Evolutionary conservation across 2,329 filamentous ascomycete species (phyloP), one percentile per base, ranked within the genome.

Genomic region (Alternaria sp.): DNA sequence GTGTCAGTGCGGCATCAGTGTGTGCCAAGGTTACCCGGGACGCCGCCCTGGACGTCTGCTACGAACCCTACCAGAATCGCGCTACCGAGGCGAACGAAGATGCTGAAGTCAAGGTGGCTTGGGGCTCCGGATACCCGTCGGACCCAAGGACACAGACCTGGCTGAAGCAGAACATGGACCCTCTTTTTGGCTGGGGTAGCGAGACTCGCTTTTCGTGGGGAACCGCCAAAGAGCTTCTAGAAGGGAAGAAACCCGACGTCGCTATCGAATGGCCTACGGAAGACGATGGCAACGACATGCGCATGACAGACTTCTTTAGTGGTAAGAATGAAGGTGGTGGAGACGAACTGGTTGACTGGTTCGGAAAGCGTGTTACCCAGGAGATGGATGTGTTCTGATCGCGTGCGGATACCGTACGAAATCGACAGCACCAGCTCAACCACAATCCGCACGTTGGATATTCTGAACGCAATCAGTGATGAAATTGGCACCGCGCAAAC

Each of bases 181-280:
- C 92, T 3, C 81, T 98, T 1, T 99, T 98, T 81, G 95, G 95
- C 14, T 99, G 95, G 94, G 94, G 94, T 0, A 87, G 87, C 24
- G 94, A 98, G 80, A 96, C 93, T 76, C 86, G 95, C 5, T 98
- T 97, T 74, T 97, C 93, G 74, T 99, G 95, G 95, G 91, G 91
- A 0, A 98, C 95, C 1, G 91, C 91, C 2, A 97, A 96, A 81
- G 94, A 98, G 73, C 87, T 98, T 88, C 81, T 99, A 4, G 94
- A 97, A 67, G 81, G 83, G n/a, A 93, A 91, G 76, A 85, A 82
- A 8, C 83, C 82, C 24, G 87, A 86, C 4, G 85, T 91, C 54
- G 89, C 86, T 74, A 90, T 96, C 0, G 93, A 96, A 46, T 98
- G 94, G 94, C 92, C 93, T 12, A 88, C 89, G 5, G 90, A 93